phyloP scores from a whole-genome alignment of 306 rosid genomes.

The Vigna angularis region DNA sequence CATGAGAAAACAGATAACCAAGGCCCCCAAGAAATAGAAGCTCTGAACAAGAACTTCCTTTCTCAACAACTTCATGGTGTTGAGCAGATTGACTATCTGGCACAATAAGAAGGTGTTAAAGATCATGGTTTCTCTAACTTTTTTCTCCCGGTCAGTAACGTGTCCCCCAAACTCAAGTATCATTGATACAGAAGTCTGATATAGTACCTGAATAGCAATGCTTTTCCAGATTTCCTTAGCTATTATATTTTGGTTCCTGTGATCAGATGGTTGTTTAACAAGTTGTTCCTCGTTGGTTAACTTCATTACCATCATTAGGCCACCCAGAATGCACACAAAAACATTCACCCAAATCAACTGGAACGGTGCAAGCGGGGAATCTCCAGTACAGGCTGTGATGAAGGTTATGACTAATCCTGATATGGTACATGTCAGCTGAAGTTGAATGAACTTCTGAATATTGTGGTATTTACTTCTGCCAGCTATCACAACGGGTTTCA shows the following conservation, averaged over 20 bases:
- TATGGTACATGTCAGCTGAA: constrained; percentile 57
- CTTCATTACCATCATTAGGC: constrained; percentile 66
- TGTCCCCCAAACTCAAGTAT: constrained; percentile 50
- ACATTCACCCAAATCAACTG: constrained; percentile 68
- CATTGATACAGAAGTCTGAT: constrained; percentile 52
- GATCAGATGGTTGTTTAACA: constrained; percentile 1
- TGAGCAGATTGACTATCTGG: constrained; percentile 61
- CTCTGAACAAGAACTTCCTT: constrained; percentile 39
- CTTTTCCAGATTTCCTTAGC: constrained; percentile 47
- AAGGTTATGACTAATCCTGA: constrained; percentile 56
- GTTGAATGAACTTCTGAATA: constrained; percentile 64
- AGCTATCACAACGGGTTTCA: constrained; percentile 35
- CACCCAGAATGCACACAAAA: constrained; percentile 54
- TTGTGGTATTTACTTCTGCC: constrained; percentile 56
- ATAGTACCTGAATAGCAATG: constrained; percentile 58
- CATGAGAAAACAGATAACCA: constrained; percentile 46
- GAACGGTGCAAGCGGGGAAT: constrained; percentile 57
- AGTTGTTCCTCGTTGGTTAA: constrained; percentile 37
- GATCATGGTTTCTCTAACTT: constrained; percentile 55
- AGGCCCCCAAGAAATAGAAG: constrained; percentile 48
- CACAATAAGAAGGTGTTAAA: constrained; percentile 64
- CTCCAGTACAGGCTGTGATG: constrained; percentile 55
- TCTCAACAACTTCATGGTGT: constrained; percentile 51
- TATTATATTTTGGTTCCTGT: constrained; percentile 42
- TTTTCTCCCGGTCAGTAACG: constrained; percentile 16